A percentile compares a stretch with the other conserved stretches of the same genome.
These are phyloP conservation scores for Polytrichum commune DNA, from an alignment of 225 moss, liverwort and hornwort genomes.

Conservation along the genomic window DNA sequence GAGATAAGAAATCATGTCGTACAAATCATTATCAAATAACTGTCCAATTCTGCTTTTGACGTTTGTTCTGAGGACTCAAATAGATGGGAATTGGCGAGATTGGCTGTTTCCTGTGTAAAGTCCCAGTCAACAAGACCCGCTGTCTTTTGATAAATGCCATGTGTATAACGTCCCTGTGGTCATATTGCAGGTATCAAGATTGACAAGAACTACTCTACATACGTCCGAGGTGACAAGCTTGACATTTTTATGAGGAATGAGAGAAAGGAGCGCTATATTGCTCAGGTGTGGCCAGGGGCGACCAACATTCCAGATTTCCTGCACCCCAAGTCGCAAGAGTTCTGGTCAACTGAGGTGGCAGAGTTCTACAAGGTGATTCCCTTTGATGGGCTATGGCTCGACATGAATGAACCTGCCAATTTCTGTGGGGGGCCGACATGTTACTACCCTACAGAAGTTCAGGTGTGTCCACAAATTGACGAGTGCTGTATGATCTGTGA, in stretches of 20 bases:
- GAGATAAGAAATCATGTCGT: too few species aligned
- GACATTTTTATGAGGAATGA: constrained; percentile 68
- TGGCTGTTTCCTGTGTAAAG: too few species aligned
- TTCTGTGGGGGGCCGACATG: constrained; percentile 64
- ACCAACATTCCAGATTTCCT: constrained; percentile 69
- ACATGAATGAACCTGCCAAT: constrained; percentile 90
- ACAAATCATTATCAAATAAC: too few species aligned
- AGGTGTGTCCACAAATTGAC: constrained; percentile 42
- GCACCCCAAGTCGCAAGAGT: constrained; percentile 60
- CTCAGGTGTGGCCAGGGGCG: constrained; percentile 87
- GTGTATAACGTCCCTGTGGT: too few species aligned
- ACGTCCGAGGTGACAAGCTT: constrained; percentile 48
- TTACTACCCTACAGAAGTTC: constrained; percentile 37
- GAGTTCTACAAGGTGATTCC: constrained; percentile 58
- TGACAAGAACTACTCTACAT: constrained; percentile 53
- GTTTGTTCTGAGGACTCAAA: too few species aligned
- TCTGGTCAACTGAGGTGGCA: constrained; percentile 65
- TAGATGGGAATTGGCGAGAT: too few species aligned
- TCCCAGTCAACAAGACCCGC: too few species aligned
- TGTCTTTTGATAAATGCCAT: too few species aligned
- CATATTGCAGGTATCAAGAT: constrained; percentile 41
- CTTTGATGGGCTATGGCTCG: constrained; percentile 87
- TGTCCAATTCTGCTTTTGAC: too few species aligned
- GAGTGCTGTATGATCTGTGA: constrained; percentile 66
- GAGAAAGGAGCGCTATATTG: constrained; percentile 46